Evolutionary conservation across 148 eudicot genomes (phyloP), one percentile per base, ranked within the genome.

Genomic region (Fagopyrum homotropicum): DNA sequence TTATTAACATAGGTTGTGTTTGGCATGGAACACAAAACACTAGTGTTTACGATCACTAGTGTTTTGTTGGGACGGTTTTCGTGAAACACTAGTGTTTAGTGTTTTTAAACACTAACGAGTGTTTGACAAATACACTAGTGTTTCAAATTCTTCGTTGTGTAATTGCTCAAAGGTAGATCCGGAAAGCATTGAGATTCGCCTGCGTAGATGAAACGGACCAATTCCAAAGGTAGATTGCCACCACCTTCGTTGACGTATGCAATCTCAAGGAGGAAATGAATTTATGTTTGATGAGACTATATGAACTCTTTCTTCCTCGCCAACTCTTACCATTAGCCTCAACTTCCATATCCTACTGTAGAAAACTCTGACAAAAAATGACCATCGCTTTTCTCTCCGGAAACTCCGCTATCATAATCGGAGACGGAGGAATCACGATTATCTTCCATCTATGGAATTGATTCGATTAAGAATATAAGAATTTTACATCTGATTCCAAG

Each of bases 381-480:
- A 4, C 14, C 9, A 3, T 30, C 48, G 35, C 89, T 87, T 51
- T 14, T 0, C 5, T 11, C 64, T 9, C 89, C 89, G 0, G 86
- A 81, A 9, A 83, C 77, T 30, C 80, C 78, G 77, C 97, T 91
- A 59, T 91, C 98, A 60, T 86, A 81, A 69, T 93, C 98, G 4
- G 92, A 88, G 59, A 78, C 60, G n/a, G n/a, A n/a, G 7, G 80
- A 74, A 4, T 64, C 69, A 35, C 3, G 69, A 64, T 8, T 61
- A 30, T 63, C 45, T 63, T 10, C 44, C 69, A 63, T 63, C 1
- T 49, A 4, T 49, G 2, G 0, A 49, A 52, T 57, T 9, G 63
- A n/a, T 57, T 19, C 29, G 19, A 57, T 57, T 57, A 14, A 54
- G 54, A 50, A 11, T 50, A 9, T 9, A 15, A 50, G 57, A 6